A percentile compares a stretch with the other conserved stretches of the same genome.
Conservation (phyloP, 2,329 filamentous ascomycete genomes). For the Monilinia laxa region DNA sequence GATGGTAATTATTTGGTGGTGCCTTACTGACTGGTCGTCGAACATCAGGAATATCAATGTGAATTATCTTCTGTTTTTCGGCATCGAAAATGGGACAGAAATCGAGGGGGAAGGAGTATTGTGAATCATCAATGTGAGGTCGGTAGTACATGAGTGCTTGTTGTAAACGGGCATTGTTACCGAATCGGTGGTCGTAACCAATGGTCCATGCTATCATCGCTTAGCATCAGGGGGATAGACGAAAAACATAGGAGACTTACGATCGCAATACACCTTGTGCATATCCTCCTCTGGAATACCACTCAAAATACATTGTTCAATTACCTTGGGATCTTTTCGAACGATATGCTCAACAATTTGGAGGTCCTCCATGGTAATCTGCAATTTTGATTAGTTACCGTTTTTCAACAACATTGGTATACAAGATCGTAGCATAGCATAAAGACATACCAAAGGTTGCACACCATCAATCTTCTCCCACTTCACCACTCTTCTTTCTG, state of each 20-base stretch:
- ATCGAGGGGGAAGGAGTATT: conserved; percentile 88
- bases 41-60: conserved; percentile 67
- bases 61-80: conserved; percentile 64
- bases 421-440: neutral
- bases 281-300: conserved; percentile 81
- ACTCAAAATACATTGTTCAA: conserved; percentile 82
- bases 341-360: conserved; percentile 74
- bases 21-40: conserved; percentile 72
- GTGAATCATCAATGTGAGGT: conserved; percentile 78
- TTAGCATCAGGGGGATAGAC: conserved; percentile 26
- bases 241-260: conserved; percentile 46
- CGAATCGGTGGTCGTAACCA: conserved; percentile 88
- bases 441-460: conserved; percentile 68
- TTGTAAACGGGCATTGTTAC: conserved; percentile 74
- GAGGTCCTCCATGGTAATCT: conserved; percentile 91
- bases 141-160: conserved; percentile 96
- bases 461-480: conserved; percentile 77
- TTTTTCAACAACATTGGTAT: neutral
- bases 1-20: conserved; percentile 76
- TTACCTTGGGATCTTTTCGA: conserved; percentile 78
- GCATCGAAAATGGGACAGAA: conserved; percentile 91
- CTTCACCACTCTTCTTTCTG: conserved; percentile 61
- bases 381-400: conserved; percentile 24
- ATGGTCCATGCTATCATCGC: conserved; percentile 76
- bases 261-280: conserved; percentile 95